Base-by-base conservation (phyloP, 495 filamentous ascomycete species). In the Aspergillus bertholletiae region DNA sequence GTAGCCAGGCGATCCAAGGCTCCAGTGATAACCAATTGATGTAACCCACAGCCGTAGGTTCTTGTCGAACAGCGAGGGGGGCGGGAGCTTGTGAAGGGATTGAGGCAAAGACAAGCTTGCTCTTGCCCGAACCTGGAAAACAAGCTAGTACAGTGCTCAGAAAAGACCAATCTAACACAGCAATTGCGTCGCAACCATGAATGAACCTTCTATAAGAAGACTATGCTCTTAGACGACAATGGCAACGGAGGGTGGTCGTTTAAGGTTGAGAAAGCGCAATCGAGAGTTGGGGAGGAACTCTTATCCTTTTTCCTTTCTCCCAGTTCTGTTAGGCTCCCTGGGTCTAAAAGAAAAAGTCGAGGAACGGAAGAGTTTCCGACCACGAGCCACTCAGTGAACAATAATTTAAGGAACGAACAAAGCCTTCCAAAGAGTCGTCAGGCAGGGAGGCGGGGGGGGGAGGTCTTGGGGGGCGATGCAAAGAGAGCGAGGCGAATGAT, bases 381-480 rank as follows among this genome's bases (percentile, higher is more conserved):
- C 22, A 47, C 45, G 26, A 47, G 45, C 9, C 45, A 28, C 45
- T 47, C 28, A 27, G 13, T 26, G 4, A 9, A 47, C 23, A 8
- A 18, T n/a, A 27, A 17, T 20, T 43, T 27, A 45, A 40, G 24
- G 24, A 53, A 24, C 30, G 39, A 20, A 54, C 41, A 41, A 27
- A 43, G 40, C 22, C 39, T 13, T 27, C 39, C 30, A 26, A 51
- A 17, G 39, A 27, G 15, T 8, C 9, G 20, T 8, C 30, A 46
- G 7, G 9, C 37, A 34, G n/a, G 27, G 22, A 5, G 24, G 24
- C 37, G 44, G 27, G 23, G 30, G 6, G 34, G 1, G 5, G 15
- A 37, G 34, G 5, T 37, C 12, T 45, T n/a, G n/a, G 46, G 34
- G 26, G 47, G 47, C 47, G 47, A 49, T 35, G 47, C 22, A 49